Base-by-base conservation (phyloP, 805 yeast species). In the Brettanomyces sp. region DNA sequence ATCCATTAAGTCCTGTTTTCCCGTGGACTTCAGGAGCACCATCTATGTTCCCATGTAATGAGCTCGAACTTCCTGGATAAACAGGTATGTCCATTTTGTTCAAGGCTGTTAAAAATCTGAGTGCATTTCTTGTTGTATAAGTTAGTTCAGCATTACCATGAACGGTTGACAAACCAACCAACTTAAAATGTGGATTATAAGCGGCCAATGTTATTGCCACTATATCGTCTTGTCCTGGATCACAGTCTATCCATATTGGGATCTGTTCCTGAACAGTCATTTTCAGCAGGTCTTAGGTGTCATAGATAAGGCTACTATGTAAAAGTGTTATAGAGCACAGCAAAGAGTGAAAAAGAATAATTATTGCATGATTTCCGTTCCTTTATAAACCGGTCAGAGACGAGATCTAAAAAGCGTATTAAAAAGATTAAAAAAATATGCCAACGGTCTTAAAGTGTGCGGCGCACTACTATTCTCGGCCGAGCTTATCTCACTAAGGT, bases 141-240 rank as follows among this genome's bases (percentile, higher is more conserved):
- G 69, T 69, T 14, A 81, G 66, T 4, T 84, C 68, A 0, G 87
- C 77, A 52, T 82, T 82, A 1, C 95, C 95, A 56, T 79, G 82
- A 22, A 81, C 82, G 0, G 91, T 80, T 30, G 88, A 79, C n/a
- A 85, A 70, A 2, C 93, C 95, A 3, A 79, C 53, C 8, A 85
- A 61, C 13, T 75, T 60, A 62, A 78, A 76, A 24, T 70, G 64
- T 0, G 87, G 85, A 51, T 79, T 74, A 56, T 73, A 76, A 6
- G 77, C 66, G 0, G 86, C 78, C 24, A 88, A 52, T 8, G 85
- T 64, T 6, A 88, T 69, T 4, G 93, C 95, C 40, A 85, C 73
- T 1, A 85, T 82, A 56, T 88, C 96, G 57, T 88, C 96, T 56
- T 84, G 93, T 1, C 96, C 95, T 0, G 95, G 95, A 58, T 88